These are phyloP conservation scores for Monascus ruber DNA, from an alignment of 2,329 filamentous ascomycete species.

Conservation along the genomic window DNA sequence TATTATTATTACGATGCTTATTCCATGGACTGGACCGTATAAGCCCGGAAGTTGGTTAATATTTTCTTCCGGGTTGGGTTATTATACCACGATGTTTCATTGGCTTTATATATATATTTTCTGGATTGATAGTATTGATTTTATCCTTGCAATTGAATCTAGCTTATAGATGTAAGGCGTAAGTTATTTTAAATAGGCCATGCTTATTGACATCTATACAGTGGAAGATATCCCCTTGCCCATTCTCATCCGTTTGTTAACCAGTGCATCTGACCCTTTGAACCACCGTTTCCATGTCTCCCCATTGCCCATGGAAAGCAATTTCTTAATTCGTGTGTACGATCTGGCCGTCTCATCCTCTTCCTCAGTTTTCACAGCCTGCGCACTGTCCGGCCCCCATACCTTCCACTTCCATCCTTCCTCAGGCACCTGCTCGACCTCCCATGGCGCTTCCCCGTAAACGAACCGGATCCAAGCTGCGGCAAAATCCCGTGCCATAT, in stretches of 20 bases:
- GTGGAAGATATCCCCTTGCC: neutral
- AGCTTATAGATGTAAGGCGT: neutral
- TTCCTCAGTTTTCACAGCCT: constrained; percentile 8
- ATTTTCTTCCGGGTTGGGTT: too few species aligned
- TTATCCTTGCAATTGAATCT: too few species aligned
- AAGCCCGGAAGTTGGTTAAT: too few species aligned
- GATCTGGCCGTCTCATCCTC: constrained; percentile 10
- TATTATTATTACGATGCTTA: too few species aligned
- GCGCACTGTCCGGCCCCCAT: constrained; percentile 10
- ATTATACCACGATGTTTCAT: too few species aligned
- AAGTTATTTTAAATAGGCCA: neutral
- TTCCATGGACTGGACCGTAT: too few species aligned
- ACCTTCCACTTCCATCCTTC: constrained; percentile 10
- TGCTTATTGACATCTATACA: neutral
- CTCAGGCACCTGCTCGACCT: neutral
- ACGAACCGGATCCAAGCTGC: constrained; percentile 13
- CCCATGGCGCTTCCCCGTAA: constrained; percentile 11
- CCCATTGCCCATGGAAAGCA: constrained; percentile 9
- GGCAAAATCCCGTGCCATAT: constrained; percentile 10
- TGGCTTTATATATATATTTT: too few species aligned
- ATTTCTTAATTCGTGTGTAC: constrained; percentile 11
- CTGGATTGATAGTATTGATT: too few species aligned
- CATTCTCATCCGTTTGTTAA: constrained; percentile 11
- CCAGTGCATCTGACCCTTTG: constrained; percentile 11
- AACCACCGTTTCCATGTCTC: constrained; percentile 11